These are phyloP conservation scores for Ceriops tagal DNA, from an alignment of 345 rosid genomes.

Conservation along the genomic window DNA sequence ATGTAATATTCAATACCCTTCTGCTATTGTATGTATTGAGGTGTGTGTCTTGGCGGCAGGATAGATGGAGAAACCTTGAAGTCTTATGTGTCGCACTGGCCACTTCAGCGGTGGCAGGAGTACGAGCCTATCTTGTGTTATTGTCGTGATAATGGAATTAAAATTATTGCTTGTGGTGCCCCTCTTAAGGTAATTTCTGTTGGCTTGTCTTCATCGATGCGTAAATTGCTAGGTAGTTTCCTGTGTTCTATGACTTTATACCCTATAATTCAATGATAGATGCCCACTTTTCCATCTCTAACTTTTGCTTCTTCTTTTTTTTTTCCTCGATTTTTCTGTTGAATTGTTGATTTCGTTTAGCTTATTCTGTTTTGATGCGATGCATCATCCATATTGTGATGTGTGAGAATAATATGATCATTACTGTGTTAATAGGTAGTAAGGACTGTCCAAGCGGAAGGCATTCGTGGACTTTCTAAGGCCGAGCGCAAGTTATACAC, in stretches of 20 bases:
- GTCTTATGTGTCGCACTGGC: constrained; percentile 62
- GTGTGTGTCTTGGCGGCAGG: constrained; percentile 42
- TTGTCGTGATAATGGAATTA: constrained; percentile 68
- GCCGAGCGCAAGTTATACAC: constrained; percentile 63
- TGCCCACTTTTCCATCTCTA: too few species aligned
- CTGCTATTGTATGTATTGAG: background rate
- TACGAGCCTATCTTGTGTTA: constrained; percentile 77
- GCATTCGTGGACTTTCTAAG: constrained; percentile 79
- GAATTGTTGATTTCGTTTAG: background rate
- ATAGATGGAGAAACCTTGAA: constrained; percentile 67
- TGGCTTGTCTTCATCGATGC: background rate
- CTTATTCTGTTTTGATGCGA: constrained; percentile 4
- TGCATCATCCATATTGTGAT: background rate
- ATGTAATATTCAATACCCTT: background rate
- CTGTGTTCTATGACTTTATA: background rate
- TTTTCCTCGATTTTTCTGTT: background rate
- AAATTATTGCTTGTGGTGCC: constrained; percentile 79
- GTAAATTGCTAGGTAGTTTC: background rate
- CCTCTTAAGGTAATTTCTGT: constrained; percentile 60
- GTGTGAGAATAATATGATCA: constrained; percentile 3
- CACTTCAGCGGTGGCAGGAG: constrained; percentile 72
- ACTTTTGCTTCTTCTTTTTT: background rate
- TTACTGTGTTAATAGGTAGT: constrained; percentile 45
- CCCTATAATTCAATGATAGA: background rate
- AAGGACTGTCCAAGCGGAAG: constrained; percentile 87